These are phyloP conservation scores for Candida sanyiensis DNA, from an alignment of 805 yeast genomes.

Conservation along the genomic window DNA sequence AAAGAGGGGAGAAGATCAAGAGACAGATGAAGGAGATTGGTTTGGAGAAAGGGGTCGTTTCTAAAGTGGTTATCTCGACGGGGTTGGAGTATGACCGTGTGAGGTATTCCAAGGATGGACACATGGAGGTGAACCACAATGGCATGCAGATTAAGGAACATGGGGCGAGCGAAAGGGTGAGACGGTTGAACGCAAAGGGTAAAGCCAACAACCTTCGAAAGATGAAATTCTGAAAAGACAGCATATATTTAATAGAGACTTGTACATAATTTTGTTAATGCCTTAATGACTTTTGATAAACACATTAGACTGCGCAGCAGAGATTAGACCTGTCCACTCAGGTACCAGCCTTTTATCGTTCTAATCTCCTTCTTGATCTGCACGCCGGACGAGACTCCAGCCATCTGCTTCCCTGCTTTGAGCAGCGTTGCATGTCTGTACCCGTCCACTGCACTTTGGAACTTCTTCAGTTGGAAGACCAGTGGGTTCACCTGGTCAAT, in stretches of 20 bases:
- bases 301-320: background rate
- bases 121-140: background rate
- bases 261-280: slow-evolving; percentile 6
- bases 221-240: slow-evolving; percentile 9
- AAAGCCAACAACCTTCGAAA: slow-evolving; percentile 8
- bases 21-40: slow-evolving; percentile 7
- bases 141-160: background rate
- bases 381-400: slow-evolving; percentile 15
- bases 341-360: slow-evolving; percentile 36
- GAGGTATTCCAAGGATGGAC: slow-evolving; percentile 5
- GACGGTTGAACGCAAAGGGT: slow-evolving; percentile 9
- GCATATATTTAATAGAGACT: slow-evolving; percentile 3
- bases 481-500: slow-evolving; percentile 24
- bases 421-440: slow-evolving; percentile 19
- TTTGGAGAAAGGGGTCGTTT: background rate
- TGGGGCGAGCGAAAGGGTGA: slow-evolving; percentile 13
- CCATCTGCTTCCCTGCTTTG: slow-evolving; percentile 21
- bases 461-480: slow-evolving; percentile 27
- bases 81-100: slow-evolving; percentile 12
- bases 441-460: slow-evolving; percentile 22
- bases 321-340: slow-evolving; percentile 31
- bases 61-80: slow-evolving; percentile 11
- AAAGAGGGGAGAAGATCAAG: slow-evolving; percentile 38
- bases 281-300: slow-evolving; percentile 5
- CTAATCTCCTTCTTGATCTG: slow-evolving; percentile 29